Conservation (phyloP, 2,329 filamentous ascomycete genomes). For the Ceratocystiopsis minuta region DNA sequence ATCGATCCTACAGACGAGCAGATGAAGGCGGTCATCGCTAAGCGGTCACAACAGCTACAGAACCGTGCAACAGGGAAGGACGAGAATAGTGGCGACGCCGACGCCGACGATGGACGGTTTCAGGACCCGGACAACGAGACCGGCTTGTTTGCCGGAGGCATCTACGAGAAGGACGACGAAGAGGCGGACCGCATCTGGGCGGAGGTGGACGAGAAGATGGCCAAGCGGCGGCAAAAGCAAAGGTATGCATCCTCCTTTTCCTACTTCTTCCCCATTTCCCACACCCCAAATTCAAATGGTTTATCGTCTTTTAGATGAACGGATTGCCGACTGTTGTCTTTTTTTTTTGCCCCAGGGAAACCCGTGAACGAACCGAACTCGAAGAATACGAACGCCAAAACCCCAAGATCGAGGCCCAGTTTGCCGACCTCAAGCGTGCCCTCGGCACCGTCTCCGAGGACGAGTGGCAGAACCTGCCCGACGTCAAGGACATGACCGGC, state of each 20-base stretch:
- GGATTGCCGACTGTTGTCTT: slow-evolving; percentile 49
- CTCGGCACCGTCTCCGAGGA: slow-evolving; percentile 80
- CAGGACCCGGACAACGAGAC: slow-evolving; percentile 96
- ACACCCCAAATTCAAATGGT: slow-evolving; percentile 27
- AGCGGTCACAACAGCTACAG: slow-evolving; percentile 67
- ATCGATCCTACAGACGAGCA: slow-evolving; percentile 95
- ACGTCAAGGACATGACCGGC: slow-evolving; percentile 90
- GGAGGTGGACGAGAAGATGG: slow-evolving; percentile 94
- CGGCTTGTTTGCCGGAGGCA: slow-evolving; percentile 82
- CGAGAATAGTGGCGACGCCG: slow-evolving; percentile 56
- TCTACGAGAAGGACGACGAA: slow-evolving; percentile 94
- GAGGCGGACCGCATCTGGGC: slow-evolving; percentile 94
- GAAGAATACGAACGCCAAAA: slow-evolving; percentile 96
- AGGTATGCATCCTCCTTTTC: slow-evolving; percentile 44
- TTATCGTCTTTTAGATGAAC: slow-evolving; percentile 53
- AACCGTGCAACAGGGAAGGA: slow-evolving; percentile 32
- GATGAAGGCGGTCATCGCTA: slow-evolving; percentile 93
- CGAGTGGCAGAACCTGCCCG: slow-evolving; percentile 88
- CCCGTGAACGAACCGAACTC: slow-evolving; percentile 73
- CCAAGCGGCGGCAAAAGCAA: slow-evolving; percentile 66
- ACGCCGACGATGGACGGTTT: slow-evolving; percentile 42
- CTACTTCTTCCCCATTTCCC: neutral
- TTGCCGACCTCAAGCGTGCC: slow-evolving; percentile 85
- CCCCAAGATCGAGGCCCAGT: slow-evolving; percentile 95
- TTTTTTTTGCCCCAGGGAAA: slow-evolving; percentile 54